Evolutionary conservation across 2,329 filamentous ascomycete genomes (phyloP).

Genomic region (Chaetomiaceae sp.): DNA sequence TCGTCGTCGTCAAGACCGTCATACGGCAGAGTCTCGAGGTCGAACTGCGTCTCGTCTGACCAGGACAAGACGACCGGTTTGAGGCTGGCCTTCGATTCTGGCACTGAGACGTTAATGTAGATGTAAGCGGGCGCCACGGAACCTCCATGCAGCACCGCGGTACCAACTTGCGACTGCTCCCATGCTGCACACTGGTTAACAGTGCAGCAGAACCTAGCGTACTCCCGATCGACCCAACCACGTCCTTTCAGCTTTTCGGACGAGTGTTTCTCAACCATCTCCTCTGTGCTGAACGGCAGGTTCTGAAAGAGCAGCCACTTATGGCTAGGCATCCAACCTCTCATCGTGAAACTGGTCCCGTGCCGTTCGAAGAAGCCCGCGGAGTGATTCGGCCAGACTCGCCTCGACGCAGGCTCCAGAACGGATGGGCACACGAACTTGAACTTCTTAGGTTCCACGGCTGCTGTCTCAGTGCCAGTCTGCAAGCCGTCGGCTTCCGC

Average conservation of each 20-base stretch:
- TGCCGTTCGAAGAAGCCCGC: slow-evolving; percentile 32
- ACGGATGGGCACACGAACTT: slow-evolving; percentile 12
- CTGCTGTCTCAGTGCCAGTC: not conserved
- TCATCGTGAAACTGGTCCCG: slow-evolving; percentile 35
- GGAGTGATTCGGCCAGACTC: slow-evolving; percentile 29
- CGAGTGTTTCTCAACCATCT: slow-evolving; percentile 28
- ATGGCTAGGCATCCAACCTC: slow-evolving; percentile 39
- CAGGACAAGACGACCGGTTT: slow-evolving; percentile 30
- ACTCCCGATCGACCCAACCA: slow-evolving; percentile 25
- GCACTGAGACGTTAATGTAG: slow-evolving; percentile 35
- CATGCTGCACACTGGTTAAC: slow-evolving; percentile 39
- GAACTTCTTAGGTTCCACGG: slow-evolving; percentile 9
- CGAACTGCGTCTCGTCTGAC: slow-evolving; percentile 36
- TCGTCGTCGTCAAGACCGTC: slow-evolving; percentile 32
- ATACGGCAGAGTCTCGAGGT: slow-evolving; percentile 38
- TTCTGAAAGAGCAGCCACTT: slow-evolving; percentile 32
- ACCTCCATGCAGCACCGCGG: slow-evolving; percentile 29
- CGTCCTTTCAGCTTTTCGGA: slow-evolving; percentile 18
- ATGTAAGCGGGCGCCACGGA: slow-evolving; percentile 32
- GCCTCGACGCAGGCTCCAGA: slow-evolving; percentile 8
- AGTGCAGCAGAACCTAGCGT: slow-evolving; percentile 27
- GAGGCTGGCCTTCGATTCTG: slow-evolving; percentile 21
- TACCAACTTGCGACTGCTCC: slow-evolving; percentile 38
- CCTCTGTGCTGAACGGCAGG: slow-evolving; percentile 28
- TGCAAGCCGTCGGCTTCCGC: not conserved